Base-by-base conservation (phyloP, 2,329 filamentous ascomycete species). In the Fusarium sterilihyphosum region DNA sequence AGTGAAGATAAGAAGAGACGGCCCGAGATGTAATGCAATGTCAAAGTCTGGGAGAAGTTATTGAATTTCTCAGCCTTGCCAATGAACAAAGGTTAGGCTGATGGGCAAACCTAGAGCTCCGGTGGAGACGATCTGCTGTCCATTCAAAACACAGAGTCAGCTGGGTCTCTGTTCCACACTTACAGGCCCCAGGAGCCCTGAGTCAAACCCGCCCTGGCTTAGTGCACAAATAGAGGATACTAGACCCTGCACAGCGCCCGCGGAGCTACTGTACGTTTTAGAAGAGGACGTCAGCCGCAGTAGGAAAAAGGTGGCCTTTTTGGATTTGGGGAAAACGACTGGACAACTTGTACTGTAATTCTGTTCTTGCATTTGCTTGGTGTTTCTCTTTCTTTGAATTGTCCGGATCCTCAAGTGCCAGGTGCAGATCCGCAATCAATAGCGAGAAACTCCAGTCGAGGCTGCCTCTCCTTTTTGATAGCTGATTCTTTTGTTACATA, bases 1-100 rank as follows among this genome's bases (percentile, higher is more conserved):
- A 22, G 41, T 24, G 31, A 43, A 31, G n/a, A 50, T 29, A 56
- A 41, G 58, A 54, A 43, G 20, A 41, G 31, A 29, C 10, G 52
- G 31, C 24, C 26, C 35, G 54, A 67, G 61, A 58, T 58, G 68
- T 59, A 65, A 64, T 64, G 29, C 52, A 46, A 68, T 56, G 49
- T 70, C 69, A 47, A 49, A 58, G 59, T 57, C 47, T 67, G 61
- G 62, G 40, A 72, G 50, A 70, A 54, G 61, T 52, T 64, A 67
- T 72, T 61, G 66, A 77, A 76, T 78, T 77, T 74, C 69, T 75
- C 73, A 76, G 75, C 72, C 73, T 77, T 75, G 73, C 63, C 72
- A 69, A 60, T 74, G 60, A 67, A 65, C 56, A 69, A 63, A 65
- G 49, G 67, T 66, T 65, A 74, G 74, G 76, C 76, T 73, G 74